These are phyloP conservation scores for Aspergillus brasiliensis DNA, from an alignment of 2,329 filamentous ascomycete genomes.

Conservation along the genomic window DNA sequence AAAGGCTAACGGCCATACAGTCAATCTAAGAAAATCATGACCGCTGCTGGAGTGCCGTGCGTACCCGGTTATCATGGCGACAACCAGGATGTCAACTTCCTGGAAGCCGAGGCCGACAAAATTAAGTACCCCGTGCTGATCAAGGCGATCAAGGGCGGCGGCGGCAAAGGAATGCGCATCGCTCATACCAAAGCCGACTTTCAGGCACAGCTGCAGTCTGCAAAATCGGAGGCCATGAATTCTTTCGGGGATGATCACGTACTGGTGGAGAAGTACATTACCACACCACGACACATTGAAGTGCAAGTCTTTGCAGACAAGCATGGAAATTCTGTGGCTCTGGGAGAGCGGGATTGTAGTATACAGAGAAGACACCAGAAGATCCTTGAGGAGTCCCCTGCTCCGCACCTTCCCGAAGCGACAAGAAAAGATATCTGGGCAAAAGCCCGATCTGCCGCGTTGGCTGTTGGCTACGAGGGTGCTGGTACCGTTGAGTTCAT, in stretches of 20 bases:
- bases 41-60: slow-evolving; percentile 87
- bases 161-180: slow-evolving; percentile 71
- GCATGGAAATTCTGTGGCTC: slow-evolving; percentile 64
- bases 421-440: slow-evolving; percentile 67
- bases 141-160: slow-evolving; percentile 66
- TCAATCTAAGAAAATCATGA: slow-evolving; percentile 95
- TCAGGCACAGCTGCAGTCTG: slow-evolving; percentile 61
- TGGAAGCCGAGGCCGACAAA: slow-evolving; percentile 71
- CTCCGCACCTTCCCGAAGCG: slow-evolving; percentile 61
- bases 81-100: slow-evolving; percentile 69
- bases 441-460: slow-evolving; percentile 63
- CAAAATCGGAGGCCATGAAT: slow-evolving; percentile 65
- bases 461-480: slow-evolving; percentile 66
- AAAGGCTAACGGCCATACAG: slow-evolving; percentile 31
- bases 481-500: slow-evolving; percentile 70
- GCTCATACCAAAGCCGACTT: slow-evolving; percentile 61
- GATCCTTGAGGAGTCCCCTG: slow-evolving; percentile 67
- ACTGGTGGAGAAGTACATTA: slow-evolving; percentile 69
- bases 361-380: slow-evolving; percentile 68
- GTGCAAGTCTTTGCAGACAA: slow-evolving; percentile 69
- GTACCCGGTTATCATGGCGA: slow-evolving; percentile 92
- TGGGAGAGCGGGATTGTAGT: slow-evolving; percentile 68
- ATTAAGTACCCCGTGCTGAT: slow-evolving; percentile 67
- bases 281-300: slow-evolving; percentile 66
- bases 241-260: slow-evolving; percentile 69